These are phyloP conservation scores for Stentor coeruleus DNA, from an alignment of 73 alveolate species.

Conservation along the genomic window DNA sequence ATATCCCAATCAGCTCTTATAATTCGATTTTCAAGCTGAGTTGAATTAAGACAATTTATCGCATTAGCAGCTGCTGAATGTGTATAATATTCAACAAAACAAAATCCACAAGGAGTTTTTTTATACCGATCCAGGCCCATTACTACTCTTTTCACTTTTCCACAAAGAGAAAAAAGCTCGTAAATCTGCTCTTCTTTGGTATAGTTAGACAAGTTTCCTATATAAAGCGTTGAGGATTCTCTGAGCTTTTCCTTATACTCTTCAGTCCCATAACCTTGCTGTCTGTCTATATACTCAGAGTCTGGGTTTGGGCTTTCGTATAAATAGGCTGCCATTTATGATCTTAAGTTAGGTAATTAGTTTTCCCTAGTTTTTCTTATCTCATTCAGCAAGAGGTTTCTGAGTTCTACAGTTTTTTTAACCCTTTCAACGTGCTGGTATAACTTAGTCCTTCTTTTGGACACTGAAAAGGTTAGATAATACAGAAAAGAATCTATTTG, in stretches of 20 bases:
- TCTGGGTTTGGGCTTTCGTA: constrained; percentile 51
- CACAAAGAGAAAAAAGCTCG: constrained; percentile 91
- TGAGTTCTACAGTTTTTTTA: background rate
- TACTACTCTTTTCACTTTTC: constrained; percentile 80
- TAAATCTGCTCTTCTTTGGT: constrained; percentile 95
- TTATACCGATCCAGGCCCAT: constrained; percentile 87
- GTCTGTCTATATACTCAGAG: constrained; percentile 59
- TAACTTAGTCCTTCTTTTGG: too few species aligned
- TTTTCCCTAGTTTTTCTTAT: background rate
- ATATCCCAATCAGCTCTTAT: constrained; percentile 97
- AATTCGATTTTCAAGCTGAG: constrained; percentile 86
- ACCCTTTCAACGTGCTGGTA: too few species aligned
- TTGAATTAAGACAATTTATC: constrained; percentile 59
- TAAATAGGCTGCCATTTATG: constrained; percentile 47
- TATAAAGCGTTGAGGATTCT: constrained; percentile 87
- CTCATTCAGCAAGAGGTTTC: background rate
- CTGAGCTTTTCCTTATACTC: constrained; percentile 72
- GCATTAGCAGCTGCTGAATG: constrained; percentile 86
- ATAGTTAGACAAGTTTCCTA: constrained; percentile 96
- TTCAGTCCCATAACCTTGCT: constrained; percentile 57
- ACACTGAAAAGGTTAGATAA: too few species aligned
- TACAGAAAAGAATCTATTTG: too few species aligned
- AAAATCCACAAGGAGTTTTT: constrained; percentile 95
- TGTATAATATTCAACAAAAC: constrained; percentile 94
- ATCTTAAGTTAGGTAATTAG: background rate